Conservation (phyloP, 2,329 filamentous ascomycete species). For the Cladosporium oxysporum region DNA sequence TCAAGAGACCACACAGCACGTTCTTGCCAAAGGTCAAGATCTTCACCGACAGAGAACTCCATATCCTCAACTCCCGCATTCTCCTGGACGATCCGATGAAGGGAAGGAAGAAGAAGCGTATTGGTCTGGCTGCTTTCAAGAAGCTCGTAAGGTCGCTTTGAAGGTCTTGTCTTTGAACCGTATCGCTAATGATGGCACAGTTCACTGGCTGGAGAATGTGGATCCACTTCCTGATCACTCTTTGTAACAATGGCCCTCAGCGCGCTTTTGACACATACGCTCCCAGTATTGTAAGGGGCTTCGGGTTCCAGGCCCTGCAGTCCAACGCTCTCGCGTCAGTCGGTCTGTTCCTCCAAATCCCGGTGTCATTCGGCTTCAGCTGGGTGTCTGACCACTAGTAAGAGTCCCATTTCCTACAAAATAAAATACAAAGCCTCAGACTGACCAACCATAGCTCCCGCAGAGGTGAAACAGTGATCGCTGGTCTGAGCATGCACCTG, state of each 20-base stretch:
- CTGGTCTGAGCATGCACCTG: conserved; percentile 50
- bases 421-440: neutral
- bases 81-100: conserved; percentile 35
- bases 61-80: conserved; percentile 34
- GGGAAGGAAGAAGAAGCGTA: conserved; percentile 34
- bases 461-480: conserved; percentile 56
- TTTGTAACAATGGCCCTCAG: conserved; percentile 37
- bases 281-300: conserved; percentile 34
- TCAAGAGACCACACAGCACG: conserved; percentile 33
- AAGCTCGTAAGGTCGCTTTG: conserved; percentile 26
- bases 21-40: conserved; percentile 30
- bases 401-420: conserved; percentile 28
- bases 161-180: neutral
- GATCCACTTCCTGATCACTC: conserved; percentile 37
- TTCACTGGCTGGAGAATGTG: conserved; percentile 38
- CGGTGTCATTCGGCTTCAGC: conserved; percentile 54
- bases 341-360: conserved; percentile 45
- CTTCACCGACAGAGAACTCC: conserved; percentile 35
- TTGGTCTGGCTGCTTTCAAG: conserved; percentile 35
- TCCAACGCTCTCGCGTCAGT: conserved; percentile 39
- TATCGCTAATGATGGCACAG: conserved; percentile 37
- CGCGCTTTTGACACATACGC: conserved; percentile 38
- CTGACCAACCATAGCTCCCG: conserved; percentile 40
- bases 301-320: conserved; percentile 29
- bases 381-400: conserved; percentile 56